Evolutionary conservation across 768 basidiomycete species (phyloP), one percentile per base, ranked within the genome.

Genomic region (Phaffia australis): DNA sequence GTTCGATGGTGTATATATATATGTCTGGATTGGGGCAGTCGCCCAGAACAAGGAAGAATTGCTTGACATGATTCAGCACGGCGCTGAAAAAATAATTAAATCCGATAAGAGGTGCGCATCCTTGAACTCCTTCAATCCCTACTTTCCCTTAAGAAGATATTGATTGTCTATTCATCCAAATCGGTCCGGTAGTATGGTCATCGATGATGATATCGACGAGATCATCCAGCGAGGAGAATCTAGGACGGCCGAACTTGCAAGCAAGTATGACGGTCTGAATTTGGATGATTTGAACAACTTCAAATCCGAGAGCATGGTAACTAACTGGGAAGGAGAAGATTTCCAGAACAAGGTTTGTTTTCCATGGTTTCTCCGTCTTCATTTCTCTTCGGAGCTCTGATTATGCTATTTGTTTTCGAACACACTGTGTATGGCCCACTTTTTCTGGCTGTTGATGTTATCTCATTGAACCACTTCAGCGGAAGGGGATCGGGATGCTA

Each of bases 41-140:
- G 87, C 89, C 19, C 88, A 85, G 75, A 78, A 76, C 70, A 98
- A 98, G 79, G 95, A 98, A 57, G 95, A 98, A 66, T 80, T 99
- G 18, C 79, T 98, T 47, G 93, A 98, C 74, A 99, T 98, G 91
- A 98, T 99, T 67, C 86, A 92, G 7, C 91, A 94, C 72, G 94
- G 95, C 23, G 94, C 92, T 0, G 94, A 98, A 75, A 88, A 90
- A 76, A 97, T 99, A 65, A 92, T 98, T 75, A 94, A 87, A 73
- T 79, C 85, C 3, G 75, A 77, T 0, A 86, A 88, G 18, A 83
- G 84, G 88, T 90, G 65, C 69, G 86, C 77, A 16, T 4, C n/a
- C 18, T 21, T 14, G 51, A 48, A 35, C 50, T 66, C 32, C 8
- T 49, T 25, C 46, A 3, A 5, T 42, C 46, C 14, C 14, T 16